Percentiles rank a stretch among this genome's conserved stretches.
Conservation (phyloP, 768 basidiomycete species). For the Phallus indusiatus region DNA sequence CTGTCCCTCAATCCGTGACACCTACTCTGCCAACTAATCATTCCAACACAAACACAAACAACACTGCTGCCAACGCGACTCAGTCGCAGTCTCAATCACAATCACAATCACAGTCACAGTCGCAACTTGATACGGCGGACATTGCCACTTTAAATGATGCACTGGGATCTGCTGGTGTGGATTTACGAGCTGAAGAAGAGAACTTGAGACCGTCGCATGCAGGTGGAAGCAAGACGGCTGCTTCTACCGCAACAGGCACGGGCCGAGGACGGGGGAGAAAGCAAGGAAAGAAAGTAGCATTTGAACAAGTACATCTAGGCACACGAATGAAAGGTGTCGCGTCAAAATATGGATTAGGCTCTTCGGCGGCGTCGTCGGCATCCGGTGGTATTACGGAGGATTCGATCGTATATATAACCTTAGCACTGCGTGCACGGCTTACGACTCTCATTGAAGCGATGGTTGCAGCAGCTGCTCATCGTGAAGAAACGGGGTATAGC, state of each 20-base stretch:
- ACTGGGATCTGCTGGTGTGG: constrained; percentile 78
- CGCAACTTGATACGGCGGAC: constrained; percentile 49
- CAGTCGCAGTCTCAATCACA: neutral
- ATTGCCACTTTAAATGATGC: constrained; percentile 77
- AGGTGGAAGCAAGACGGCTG: constrained; percentile 33
- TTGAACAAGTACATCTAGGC: constrained; percentile 58
- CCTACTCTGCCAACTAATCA: neutral
- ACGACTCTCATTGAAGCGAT: constrained; percentile 59
- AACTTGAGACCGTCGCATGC: constrained; percentile 58
- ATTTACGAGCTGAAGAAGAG: constrained; percentile 84
- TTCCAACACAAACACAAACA: neutral
- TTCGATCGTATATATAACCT: constrained; percentile 64
- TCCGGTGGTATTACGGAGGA: constrained; percentile 56
- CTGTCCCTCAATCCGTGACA: neutral
- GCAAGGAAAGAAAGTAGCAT: constrained; percentile 59
- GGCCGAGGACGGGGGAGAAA: constrained; percentile 4
- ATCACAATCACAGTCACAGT: neutral
- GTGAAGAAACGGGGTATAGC: constrained; percentile 62
- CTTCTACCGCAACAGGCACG: neutral
- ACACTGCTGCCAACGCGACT: neutral
- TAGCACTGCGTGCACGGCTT: constrained; percentile 68
- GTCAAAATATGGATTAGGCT: constrained; percentile 42
- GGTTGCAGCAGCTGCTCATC: constrained; percentile 59
- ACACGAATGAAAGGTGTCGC: constrained; percentile 60
- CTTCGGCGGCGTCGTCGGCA: constrained; percentile 22